Percentiles rank a stretch among this genome's conserved stretches.
These are phyloP conservation scores for Podila clonocystis DNA, from an alignment of 192 early-diverging fungal genomes.

Conservation along the genomic window DNA sequence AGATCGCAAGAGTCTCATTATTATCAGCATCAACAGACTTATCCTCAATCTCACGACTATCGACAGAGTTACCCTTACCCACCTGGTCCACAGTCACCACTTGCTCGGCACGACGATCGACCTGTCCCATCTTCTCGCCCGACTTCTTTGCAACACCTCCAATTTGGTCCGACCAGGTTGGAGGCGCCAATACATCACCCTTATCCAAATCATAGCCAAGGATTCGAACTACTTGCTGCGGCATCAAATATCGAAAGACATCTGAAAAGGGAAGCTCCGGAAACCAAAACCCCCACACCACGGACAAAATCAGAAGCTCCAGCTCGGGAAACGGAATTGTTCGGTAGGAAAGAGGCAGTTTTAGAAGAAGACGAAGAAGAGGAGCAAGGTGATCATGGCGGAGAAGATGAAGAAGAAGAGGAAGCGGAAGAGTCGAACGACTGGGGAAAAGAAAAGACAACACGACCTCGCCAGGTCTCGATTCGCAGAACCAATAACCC, in stretches of 20 bases:
- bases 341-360: no score
- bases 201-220: no score
- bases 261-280: no score
- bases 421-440: background rate
- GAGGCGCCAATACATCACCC: no score
- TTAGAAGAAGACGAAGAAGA: background rate
- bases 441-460: background rate
- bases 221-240: no score
- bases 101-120: background rate
- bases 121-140: background rate
- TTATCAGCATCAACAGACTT: background rate
- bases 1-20: background rate
- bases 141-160: background rate
- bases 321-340: no score
- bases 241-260: no score
- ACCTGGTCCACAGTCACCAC: background rate
- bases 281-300: no score
- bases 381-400: background rate
- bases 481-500: slow-evolving; percentile 21
- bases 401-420: background rate
- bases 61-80: background rate
- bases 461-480: background rate
- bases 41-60: background rate
- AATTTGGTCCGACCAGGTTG: background rate
- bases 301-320: no score